These are phyloP conservation scores for Colletotrichum sublineola DNA, from an alignment of 2,329 filamentous ascomycete species.

Conservation along the genomic window DNA sequence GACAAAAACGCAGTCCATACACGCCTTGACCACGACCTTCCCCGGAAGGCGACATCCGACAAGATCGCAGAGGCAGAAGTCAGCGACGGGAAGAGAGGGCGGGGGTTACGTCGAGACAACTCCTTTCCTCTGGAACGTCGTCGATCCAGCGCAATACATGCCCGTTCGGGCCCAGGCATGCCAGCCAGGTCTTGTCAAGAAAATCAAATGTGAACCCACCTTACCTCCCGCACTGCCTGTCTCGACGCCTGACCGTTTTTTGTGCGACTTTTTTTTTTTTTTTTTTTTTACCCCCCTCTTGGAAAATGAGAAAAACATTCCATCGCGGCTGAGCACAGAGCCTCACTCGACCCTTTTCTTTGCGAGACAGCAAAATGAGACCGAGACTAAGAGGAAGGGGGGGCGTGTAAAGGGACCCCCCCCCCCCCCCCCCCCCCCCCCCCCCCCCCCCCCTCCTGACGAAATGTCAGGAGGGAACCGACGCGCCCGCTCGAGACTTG, in stretches of 20 bases:
- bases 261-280: not conserved
- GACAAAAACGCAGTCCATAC: not conserved
- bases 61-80: no score
- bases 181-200: not conserved
- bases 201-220: not conserved
- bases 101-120: not conserved
- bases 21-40: not conserved
- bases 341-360: not conserved
- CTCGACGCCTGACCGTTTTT: not conserved
- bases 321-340: not conserved
- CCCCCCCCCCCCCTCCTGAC: not conserved
- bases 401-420: not conserved
- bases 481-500: not conserved
- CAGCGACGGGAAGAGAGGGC: not conserved
- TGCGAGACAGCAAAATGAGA: no score
- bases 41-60: constrained; percentile 12
- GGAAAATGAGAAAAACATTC: not conserved
- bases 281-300: no score
- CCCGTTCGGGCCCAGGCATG: constrained; percentile 3
- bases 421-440: not conserved
- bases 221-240: not conserved
- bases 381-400: not conserved
- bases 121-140: not conserved
- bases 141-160: not conserved
- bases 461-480: not conserved